These are phyloP conservation scores for Talaromyces proteolyticus DNA, from an alignment of 495 filamentous ascomycete genomes.

Conservation along the genomic window DNA sequence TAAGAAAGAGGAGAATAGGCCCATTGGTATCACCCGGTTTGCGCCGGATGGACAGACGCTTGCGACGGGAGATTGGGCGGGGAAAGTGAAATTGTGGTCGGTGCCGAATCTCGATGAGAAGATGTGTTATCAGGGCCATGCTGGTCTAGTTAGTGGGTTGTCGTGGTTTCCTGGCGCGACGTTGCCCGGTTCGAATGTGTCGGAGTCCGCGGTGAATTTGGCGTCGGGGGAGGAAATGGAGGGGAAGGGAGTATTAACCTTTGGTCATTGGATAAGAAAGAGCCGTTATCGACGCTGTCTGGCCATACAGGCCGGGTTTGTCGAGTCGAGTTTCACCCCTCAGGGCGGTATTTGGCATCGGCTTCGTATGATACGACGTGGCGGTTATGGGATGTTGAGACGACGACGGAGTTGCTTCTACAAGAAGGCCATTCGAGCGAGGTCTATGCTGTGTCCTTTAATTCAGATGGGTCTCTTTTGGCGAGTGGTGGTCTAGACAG, in stretches of 20 bases:
- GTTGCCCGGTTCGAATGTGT: conserved; percentile 59
- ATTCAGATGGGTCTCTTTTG: conserved; percentile 82
- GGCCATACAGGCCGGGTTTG: conserved; percentile 87
- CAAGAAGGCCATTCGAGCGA: conserved; percentile 95
- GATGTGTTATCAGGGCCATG: conserved; percentile 70
- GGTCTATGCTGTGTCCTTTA: conserved; percentile 84
- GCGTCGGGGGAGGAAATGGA: conserved; percentile 86
- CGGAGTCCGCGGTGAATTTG: conserved; percentile 70
- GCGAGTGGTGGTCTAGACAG: conserved; percentile 90
- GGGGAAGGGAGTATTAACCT: conserved; percentile 87
- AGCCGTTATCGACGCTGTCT: conserved; percentile 74
- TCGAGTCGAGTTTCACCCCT: conserved; percentile 91
- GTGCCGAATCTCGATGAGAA: conserved; percentile 78
- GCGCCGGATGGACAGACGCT: conserved; percentile 78
- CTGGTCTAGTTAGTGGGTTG: conserved; percentile 80
- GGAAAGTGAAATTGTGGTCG: conserved; percentile 76
- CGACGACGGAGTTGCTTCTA: conserved; percentile 72
- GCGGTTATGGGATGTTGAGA: conserved; percentile 92
- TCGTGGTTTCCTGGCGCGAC: conserved; percentile 88
- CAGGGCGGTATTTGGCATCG: conserved; percentile 82
- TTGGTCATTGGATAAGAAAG: conserved; percentile 81
- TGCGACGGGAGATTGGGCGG: conserved; percentile 88
- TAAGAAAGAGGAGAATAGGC: conserved; percentile 85
- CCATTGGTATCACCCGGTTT: conserved; percentile 85
- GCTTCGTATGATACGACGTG: conserved; percentile 96